A percentile compares a stretch with the other conserved stretches of the same genome.
These are phyloP conservation scores for Pilaira anomala DNA, from an alignment of 192 early-diverging fungal genomes.

Conservation along the genomic window DNA sequence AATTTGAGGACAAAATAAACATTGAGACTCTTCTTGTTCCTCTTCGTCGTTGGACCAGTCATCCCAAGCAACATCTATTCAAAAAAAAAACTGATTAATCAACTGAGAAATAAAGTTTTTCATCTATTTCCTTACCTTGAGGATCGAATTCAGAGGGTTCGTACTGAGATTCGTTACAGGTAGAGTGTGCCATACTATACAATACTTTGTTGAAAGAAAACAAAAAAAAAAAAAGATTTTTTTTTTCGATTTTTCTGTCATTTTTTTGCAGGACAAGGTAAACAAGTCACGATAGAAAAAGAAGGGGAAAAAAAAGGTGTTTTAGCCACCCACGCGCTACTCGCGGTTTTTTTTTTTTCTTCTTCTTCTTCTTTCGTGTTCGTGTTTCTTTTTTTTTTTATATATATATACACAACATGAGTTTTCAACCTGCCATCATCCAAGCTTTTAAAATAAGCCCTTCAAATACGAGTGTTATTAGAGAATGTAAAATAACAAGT, in stretches of 20 bases:
- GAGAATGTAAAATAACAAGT: no score
- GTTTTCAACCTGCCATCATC: no score
- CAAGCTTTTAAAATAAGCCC: no score
- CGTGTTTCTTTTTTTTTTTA: no score
- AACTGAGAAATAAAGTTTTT: neutral
- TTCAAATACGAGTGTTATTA: no score
- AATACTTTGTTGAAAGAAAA: neutral
- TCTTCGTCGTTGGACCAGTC: conserved; percentile 70
- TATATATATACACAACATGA: no score
- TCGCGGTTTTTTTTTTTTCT: no score
- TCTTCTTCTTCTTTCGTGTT: no score
- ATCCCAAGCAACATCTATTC: conserved; percentile 56
- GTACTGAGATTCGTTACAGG: conserved; percentile 17
- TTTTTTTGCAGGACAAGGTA: neutral
- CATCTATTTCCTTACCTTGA: conserved; percentile 19
- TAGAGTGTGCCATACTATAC: conserved; percentile 3
- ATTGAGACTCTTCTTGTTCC: conserved; percentile 49
- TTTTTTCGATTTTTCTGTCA: neutral
- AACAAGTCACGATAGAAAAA: neutral
- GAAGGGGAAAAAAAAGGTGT: neutral
- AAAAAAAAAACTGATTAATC: neutral
- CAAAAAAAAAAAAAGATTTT: neutral
- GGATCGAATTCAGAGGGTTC: conserved; percentile 27
- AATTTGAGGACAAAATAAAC: conserved; percentile 64
- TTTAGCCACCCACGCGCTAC: neutral